Conservation (phyloP, 192 early-diverging fungal genomes). For the Mortierella antarctica region DNA sequence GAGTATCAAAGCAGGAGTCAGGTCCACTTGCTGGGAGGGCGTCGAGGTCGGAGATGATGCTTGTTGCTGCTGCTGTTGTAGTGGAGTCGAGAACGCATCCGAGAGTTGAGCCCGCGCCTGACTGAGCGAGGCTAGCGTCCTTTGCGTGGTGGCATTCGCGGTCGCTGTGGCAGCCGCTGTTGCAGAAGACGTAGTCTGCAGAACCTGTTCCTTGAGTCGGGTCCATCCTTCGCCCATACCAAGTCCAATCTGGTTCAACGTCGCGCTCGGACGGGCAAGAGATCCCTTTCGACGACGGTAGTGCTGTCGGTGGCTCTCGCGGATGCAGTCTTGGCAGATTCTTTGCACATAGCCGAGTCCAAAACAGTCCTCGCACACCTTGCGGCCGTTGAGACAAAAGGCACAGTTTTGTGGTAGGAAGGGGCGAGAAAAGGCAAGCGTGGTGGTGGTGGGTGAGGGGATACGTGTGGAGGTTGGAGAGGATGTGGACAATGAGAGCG, state of each 20-base stretch:
- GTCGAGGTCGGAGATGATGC: too few species aligned
- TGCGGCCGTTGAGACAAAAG: slow-evolving; percentile 23
- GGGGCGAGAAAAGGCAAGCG: not conserved
- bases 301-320: slow-evolving; percentile 13
- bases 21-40: too few species aligned
- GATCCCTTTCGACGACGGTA: not conserved
- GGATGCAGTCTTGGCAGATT: slow-evolving; percentile 28
- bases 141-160: too few species aligned
- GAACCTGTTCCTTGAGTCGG: slow-evolving; percentile 14
- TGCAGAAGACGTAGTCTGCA: not conserved
- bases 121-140: too few species aligned
- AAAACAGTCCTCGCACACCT: slow-evolving; percentile 31
- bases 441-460: not conserved
- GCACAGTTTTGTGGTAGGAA: not conserved
- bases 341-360: slow-evolving; percentile 30
- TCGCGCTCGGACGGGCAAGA: not conserved
- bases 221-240: slow-evolving; percentile 5
- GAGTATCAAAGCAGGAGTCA: too few species aligned
- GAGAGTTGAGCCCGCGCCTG: too few species aligned
- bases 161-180: not conserved
- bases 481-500: not conserved
- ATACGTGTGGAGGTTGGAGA: not conserved
- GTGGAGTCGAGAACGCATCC: too few species aligned
- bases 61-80: too few species aligned
- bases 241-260: slow-evolving; percentile 1